Evolutionary conservation across 1,284 basidiomycete species (phyloP).

Genomic region (Cutaneotrichosporon daszewskae): DNA sequence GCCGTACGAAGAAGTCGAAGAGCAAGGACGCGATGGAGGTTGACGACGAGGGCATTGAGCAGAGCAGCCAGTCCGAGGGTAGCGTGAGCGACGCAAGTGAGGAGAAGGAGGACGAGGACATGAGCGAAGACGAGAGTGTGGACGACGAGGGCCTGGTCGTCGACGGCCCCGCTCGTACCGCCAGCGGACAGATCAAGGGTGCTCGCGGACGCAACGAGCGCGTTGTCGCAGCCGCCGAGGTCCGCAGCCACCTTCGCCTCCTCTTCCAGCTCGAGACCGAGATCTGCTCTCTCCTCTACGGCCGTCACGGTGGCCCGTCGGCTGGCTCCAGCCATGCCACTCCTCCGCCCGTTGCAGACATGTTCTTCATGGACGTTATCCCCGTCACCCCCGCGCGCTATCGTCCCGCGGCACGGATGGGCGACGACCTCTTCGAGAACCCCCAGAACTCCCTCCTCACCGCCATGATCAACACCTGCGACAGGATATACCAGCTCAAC

Average conservation of each 20-base stretch:
- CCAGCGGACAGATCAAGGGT: slow-evolving; percentile 70
- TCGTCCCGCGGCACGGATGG: slow-evolving; percentile 88
- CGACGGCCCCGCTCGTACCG: slow-evolving; percentile 55
- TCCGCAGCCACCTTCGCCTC: slow-evolving; percentile 82
- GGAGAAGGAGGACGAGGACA: slow-evolving; percentile 52
- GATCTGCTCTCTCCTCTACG: slow-evolving; percentile 82
- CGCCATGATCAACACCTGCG: slow-evolving; percentile 74
- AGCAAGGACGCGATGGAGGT: slow-evolving; percentile 25
- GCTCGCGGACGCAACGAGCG: slow-evolving; percentile 75
- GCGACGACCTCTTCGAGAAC: slow-evolving; percentile 90
- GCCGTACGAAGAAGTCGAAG: slow-evolving; percentile 48
- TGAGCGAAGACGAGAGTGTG: slow-evolving; percentile 42
- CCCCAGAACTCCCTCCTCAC: slow-evolving; percentile 92
- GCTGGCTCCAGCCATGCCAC: slow-evolving; percentile 15
- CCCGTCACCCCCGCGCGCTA: slow-evolving; percentile 92
- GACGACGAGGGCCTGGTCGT: slow-evolving; percentile 42
- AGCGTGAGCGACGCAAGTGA: slow-evolving; percentile 49
- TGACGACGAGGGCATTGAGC: slow-evolving; percentile 43
- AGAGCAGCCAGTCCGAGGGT: slow-evolving; percentile 21
- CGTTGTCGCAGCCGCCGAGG: slow-evolving; percentile 84
- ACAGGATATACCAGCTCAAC: slow-evolving; percentile 73
- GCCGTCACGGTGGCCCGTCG: slow-evolving; percentile 77
- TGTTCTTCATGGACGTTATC: slow-evolving; percentile 95
- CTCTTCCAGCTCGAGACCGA: slow-evolving; percentile 78
- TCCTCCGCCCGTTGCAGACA: slow-evolving; percentile 59